Evolutionary conservation across 331 rosid species (phyloP).

Genomic region (Malus hybrid): DNA sequence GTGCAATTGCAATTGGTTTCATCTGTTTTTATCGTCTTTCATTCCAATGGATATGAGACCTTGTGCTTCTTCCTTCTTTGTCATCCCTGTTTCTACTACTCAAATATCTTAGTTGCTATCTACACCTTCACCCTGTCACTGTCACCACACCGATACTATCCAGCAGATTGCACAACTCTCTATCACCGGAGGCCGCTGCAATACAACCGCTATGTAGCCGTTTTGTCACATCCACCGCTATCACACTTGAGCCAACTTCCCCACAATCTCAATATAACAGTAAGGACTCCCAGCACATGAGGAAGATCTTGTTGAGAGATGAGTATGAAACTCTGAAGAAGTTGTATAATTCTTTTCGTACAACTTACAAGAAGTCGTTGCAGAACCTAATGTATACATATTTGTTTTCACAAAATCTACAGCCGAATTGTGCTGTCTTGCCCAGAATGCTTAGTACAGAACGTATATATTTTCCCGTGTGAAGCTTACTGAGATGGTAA

Average conservation of each 20-base stretch:
- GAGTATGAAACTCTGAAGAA: background rate
- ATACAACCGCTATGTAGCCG: background rate
- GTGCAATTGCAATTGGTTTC: background rate
- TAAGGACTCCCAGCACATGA: too few species aligned
- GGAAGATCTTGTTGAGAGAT: background rate
- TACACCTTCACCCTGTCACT: background rate
- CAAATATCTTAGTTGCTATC: too few species aligned
- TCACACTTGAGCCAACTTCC: background rate
- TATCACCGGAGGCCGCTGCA: background rate
- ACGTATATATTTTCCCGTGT: background rate
- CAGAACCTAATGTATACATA: background rate
- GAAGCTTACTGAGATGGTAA: slow-evolving; percentile 43
- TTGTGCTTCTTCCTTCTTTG: too few species aligned
- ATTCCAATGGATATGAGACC: too few species aligned
- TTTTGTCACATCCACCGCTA: background rate
- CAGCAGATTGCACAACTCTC: background rate
- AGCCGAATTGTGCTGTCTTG: background rate
- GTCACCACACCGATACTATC: background rate
- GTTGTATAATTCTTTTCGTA: background rate
- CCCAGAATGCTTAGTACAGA: background rate
- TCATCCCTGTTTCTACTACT: background rate
- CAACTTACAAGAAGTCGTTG: background rate
- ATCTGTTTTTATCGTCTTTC: too few species aligned
- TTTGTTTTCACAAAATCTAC: too few species aligned
- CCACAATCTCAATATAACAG: background rate